Evolutionary conservation across 495 filamentous ascomycete genomes (phyloP).

Genomic region (Podospora sp.): DNA sequence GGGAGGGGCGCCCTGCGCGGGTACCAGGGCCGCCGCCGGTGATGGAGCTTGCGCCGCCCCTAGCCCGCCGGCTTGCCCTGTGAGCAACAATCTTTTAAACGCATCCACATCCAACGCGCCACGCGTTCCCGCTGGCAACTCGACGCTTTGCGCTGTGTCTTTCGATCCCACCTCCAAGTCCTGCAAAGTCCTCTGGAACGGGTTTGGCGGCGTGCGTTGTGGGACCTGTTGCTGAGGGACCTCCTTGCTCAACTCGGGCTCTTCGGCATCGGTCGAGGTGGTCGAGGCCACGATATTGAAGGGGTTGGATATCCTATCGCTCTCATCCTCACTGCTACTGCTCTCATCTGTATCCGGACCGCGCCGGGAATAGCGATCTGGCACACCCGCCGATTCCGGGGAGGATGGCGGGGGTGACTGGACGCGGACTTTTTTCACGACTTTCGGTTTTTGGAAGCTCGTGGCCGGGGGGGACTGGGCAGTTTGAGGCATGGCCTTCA

Average conservation of each 20-base stretch:
- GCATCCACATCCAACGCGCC: slow-evolving; percentile 62
- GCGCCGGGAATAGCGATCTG: slow-evolving; percentile 39
- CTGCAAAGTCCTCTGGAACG: slow-evolving; percentile 52
- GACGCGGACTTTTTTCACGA: slow-evolving; percentile 58
- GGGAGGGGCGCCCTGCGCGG: slow-evolving; percentile 2
- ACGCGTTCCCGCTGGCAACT: slow-evolving; percentile 30
- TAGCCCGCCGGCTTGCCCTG: slow-evolving; percentile 51
- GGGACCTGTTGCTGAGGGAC: slow-evolving; percentile 9
- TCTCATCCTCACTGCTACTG: slow-evolving; percentile 24
- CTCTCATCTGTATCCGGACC: slow-evolving; percentile 30
- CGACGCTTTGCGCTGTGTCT: slow-evolving; percentile 25
- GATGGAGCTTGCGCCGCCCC: slow-evolving; percentile 14
- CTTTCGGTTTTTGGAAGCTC: slow-evolving; percentile 50
- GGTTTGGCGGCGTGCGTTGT: slow-evolving; percentile 46
- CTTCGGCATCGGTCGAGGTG: not conserved
- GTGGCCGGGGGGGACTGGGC: slow-evolving; percentile 38
- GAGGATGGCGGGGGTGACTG: slow-evolving; percentile 58
- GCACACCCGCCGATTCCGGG: slow-evolving; percentile 43
- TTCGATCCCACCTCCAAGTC: slow-evolving; percentile 42
- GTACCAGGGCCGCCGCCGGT: slow-evolving; percentile 8
- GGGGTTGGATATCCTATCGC: slow-evolving; percentile 32
- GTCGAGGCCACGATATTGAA: slow-evolving; percentile 25
- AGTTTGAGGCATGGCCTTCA: slow-evolving; percentile 33
- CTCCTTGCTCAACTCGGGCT: slow-evolving; percentile 10
- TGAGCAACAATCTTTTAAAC: slow-evolving; percentile 63